Evolutionary conservation across 169 alveolate genomes (phyloP), one percentile per base, ranked within the genome.

Genomic region (Cryptosporidium muris): DNA sequence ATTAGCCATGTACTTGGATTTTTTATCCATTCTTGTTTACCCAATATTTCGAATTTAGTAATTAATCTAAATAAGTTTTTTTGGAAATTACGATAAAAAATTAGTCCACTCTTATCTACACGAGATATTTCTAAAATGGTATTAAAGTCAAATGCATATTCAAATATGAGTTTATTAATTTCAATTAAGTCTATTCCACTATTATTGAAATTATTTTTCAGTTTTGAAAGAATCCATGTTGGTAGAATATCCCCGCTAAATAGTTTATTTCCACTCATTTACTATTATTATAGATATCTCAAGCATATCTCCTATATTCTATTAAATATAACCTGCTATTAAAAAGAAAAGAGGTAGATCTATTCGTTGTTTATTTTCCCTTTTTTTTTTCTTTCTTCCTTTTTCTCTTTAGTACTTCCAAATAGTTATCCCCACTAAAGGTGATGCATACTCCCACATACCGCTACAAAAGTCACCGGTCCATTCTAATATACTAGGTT

Each of bases 11-110:
- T 8, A 16, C 60, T 58, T 9, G 85, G 74, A 38, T 60, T 43
- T 14, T 74, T 36, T 68, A 74, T 74, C 85, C 85, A 74, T 1
- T 52, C 51, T 48, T 74, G 85, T 14, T 74, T 9, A 11, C 60
- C 68, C 4, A 74, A 51, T 16, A 12, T 60, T n/a, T 62, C 11
- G 4, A 74, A 9, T 6, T 8, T n/a, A 11, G 38, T 74, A 12
- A 74, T 58, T 40, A 43, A 47, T 42, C n/a, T 68, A 9, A 74
- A 37, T 37, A 38, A 6, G 12, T 34, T 14, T 47, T 42, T 74
- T 60, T 74, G 56, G 5, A 74, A 36, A 11, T 54, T 38, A 40
- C 51, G 40, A 7, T 56, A 74, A 5, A 74, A 54, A 25, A n/a
- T 14, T 2, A 45, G 60, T 25, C 85, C 67, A 9, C 60, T 63